A percentile compares a stretch with the other conserved stretches of the same genome.
These are phyloP conservation scores for Amaranthus tricolor DNA, from an alignment of 179 eudicot species.

Conservation along the genomic window DNA sequence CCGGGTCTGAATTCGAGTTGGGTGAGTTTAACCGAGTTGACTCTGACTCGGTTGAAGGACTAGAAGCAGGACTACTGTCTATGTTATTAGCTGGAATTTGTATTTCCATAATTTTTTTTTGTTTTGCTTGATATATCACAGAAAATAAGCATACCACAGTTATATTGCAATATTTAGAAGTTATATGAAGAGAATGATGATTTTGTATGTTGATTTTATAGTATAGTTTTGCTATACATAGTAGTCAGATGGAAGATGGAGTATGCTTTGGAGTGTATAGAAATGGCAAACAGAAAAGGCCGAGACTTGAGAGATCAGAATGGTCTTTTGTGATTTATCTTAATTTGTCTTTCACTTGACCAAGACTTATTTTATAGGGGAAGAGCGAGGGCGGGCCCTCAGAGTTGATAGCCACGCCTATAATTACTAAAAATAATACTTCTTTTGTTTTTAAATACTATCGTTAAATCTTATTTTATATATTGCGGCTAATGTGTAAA, in stretches of 20 bases:
- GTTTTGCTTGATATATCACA: too few species aligned
- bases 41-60: slow-evolving; percentile 24
- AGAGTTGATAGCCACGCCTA: too few species aligned
- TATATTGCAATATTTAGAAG: neutral
- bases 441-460: too few species aligned
- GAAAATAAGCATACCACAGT: too few species aligned
- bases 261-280: neutral
- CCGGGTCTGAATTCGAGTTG: slow-evolving; percentile 1
- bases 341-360: slow-evolving; percentile 34
- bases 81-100: neutral
- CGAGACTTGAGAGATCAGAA: neutral
- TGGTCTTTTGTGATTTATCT: neutral
- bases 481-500: too few species aligned
- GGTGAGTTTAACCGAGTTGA: slow-evolving; percentile 14
- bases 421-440: too few species aligned
- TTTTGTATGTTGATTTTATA: neutral
- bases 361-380: slow-evolving; percentile 25
- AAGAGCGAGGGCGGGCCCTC: neutral
- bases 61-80: neutral
- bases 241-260: too few species aligned
- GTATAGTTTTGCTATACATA: neutral
- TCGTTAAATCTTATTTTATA: too few species aligned
- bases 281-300: neutral
- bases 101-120: neutral
- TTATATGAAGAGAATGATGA: neutral